Evolutionary conservation across 305 asterid genomes (phyloP).

Genomic region (Solanum hybrid): DNA sequence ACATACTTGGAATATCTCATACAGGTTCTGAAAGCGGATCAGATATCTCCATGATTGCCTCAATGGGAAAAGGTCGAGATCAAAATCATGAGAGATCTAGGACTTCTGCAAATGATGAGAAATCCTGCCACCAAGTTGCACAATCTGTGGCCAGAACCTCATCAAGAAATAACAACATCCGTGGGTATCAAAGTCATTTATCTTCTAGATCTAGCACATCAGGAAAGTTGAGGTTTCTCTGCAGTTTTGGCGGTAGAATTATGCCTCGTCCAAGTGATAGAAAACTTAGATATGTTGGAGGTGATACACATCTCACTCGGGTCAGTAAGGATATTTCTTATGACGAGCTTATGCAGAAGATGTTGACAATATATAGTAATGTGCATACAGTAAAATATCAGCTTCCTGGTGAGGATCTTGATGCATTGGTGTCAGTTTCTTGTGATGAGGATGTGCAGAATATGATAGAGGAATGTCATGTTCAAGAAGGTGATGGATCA

Average conservation of each 20-base stretch:
- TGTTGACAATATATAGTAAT: conserved; percentile 35
- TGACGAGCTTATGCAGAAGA: conserved; percentile 61
- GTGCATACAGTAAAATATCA: conserved; percentile 67
- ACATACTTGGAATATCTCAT: conserved; percentile 45
- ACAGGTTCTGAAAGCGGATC: conserved; percentile 37
- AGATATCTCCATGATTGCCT: conserved; percentile 40
- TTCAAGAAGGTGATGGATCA: conserved; percentile 48
- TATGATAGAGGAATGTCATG: conserved; percentile 78
- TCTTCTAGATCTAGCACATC: conserved; percentile 42
- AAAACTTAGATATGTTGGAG: conserved; percentile 87
- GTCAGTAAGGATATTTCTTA: conserved; percentile 60
- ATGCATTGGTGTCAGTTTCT: conserved; percentile 80
- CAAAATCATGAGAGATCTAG: conserved; percentile 37
- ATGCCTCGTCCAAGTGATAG: conserved; percentile 94
- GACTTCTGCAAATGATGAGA: conserved; percentile 35
- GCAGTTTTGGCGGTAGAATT: conserved; percentile 85
- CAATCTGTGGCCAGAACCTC: conserved; percentile 35
- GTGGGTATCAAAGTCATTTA: conserved; percentile 31
- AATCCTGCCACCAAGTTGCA: conserved; percentile 25
- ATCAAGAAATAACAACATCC: conserved; percentile 25
- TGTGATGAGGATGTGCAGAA: conserved; percentile 78
- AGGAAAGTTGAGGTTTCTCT: conserved; percentile 50
- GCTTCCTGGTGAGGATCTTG: conserved; percentile 99
- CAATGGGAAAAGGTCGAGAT: conserved; percentile 35
- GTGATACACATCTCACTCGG: conserved; percentile 74